Percentiles rank a stretch among this genome's conserved stretches.
These are phyloP conservation scores for Alternaria sp. DNA, from an alignment of 2,329 filamentous ascomycete species.

Conservation along the genomic window DNA sequence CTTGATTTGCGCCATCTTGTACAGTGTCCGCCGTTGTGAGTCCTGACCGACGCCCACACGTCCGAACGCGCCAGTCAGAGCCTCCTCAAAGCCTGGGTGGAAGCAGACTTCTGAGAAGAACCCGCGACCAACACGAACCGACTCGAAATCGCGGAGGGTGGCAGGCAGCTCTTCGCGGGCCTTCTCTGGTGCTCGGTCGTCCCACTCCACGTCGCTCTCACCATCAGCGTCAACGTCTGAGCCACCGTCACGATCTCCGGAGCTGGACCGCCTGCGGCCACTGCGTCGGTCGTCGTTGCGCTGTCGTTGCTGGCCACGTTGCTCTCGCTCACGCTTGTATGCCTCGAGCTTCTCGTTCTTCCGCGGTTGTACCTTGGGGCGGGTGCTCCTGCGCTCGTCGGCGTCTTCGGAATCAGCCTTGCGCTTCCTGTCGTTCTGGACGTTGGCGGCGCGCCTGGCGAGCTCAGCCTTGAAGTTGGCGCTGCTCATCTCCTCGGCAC, in stretches of 20 bases:
- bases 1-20: slow-evolving; percentile 89
- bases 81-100: slow-evolving; percentile 84
- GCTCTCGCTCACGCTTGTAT: slow-evolving; percentile 61
- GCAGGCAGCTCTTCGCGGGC: slow-evolving; percentile 71
- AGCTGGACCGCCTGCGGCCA: slow-evolving; percentile 53
- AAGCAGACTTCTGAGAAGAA: slow-evolving; percentile 93
- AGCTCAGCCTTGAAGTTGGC: slow-evolving; percentile 83
- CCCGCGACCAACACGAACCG: slow-evolving; percentile 80
- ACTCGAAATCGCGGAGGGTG: slow-evolving; percentile 80
- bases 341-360: slow-evolving; percentile 77
- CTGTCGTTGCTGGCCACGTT: slow-evolving; percentile 64
- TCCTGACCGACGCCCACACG: slow-evolving; percentile 84
- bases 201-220: slow-evolving; percentile 80
- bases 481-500: slow-evolving; percentile 80
- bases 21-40: slow-evolving; percentile 74
- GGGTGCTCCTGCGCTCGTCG: slow-evolving; percentile 76
- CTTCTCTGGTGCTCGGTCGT: slow-evolving; percentile 60
- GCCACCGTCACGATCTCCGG: slow-evolving; percentile 45
- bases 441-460: slow-evolving; percentile 71
- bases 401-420: slow-evolving; percentile 80
- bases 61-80: slow-evolving; percentile 82
- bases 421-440: slow-evolving; percentile 70
- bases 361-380: slow-evolving; percentile 58
- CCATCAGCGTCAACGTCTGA: slow-evolving; percentile 70
- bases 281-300: slow-evolving; percentile 56